Evolutionary conservation across 768 basidiomycete species (phyloP), one percentile per base, ranked within the genome.

Genomic region (Calocybe indica): DNA sequence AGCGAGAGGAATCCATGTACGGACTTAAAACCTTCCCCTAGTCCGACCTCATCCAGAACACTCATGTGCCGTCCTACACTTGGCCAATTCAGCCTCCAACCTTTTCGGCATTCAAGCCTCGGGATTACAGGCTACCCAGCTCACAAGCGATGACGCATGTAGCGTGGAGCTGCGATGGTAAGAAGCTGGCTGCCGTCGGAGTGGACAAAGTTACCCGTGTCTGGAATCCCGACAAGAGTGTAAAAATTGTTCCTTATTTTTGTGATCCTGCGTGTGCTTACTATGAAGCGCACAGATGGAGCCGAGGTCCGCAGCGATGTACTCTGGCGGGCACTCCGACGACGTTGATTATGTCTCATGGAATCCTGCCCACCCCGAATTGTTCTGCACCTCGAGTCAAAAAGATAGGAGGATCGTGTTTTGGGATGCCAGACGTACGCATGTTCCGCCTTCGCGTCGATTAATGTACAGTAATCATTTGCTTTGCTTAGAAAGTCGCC

Each of bases 121-220:
- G 86, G 59, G 85, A 89, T 60, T 75, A 83, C 48, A 78, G 82
- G 15, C 77, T 86, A 47, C 68, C 80, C 4, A 82, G 78, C 41
- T 62, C 77, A 12, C 82, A 85, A 55, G 64, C 74, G 1, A 85
- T 89, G 71, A 85, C 73, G 39, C 85, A 88, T 58, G 80, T 90
- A 45, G 84, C 86, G 0, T 92, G 88, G 88, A 90, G 73, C 55
- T 89, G 87, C 56, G 88, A 91, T 57, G 88, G 88, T 12, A 83
- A 82, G 68, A 83, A 83, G 48, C 70, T 91, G 10, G 85, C 85
- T 1, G 86, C 80, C n/a, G 87, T 86, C 6, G 88, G 88, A 3
- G 80, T 89, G 38, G 88, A 92, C 68, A 88, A 85, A 58, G 65
- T 70, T n/a, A 80, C 80, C 8, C 70, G 88, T 54, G 64, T 91